Percentiles rank a stretch among this genome's conserved stretches.
Conservation (phyloP, 2,329 filamentous ascomycete genomes). For the Claviceps sorghi region DNA sequence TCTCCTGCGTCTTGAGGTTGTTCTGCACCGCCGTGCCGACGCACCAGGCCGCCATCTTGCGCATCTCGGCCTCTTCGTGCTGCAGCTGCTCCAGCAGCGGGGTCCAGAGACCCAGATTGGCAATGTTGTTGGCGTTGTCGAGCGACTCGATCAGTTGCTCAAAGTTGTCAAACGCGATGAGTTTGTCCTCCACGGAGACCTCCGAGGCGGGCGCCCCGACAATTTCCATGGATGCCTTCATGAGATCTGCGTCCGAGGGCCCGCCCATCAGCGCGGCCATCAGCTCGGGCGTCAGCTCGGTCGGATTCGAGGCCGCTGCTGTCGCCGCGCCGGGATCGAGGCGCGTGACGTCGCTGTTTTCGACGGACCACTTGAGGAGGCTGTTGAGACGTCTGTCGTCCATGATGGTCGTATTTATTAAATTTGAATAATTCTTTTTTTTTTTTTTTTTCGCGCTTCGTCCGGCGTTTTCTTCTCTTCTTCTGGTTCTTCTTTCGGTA, state of each 20-base stretch:
- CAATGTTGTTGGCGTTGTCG: conserved; percentile 94
- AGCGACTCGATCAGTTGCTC: conserved; percentile 84
- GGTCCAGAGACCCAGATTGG: conserved; percentile 63
- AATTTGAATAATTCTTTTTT: not conserved
- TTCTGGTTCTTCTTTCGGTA: too few relatives aligned
- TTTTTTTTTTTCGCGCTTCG: not conserved
- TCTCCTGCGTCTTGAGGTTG: conserved; percentile 74
- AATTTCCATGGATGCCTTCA: conserved; percentile 70
- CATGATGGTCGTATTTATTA: not conserved
- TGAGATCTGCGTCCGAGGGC: conserved; percentile 79
- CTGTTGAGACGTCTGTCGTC: conserved; percentile 49
- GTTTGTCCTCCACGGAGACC: conserved; percentile 56
- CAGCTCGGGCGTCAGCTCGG: conserved; percentile 50
- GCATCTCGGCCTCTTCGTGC: conserved; percentile 54
- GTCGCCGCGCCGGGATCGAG: conserved; percentile 16
- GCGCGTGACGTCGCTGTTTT: conserved; percentile 26
- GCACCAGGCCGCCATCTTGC: conserved; percentile 87
- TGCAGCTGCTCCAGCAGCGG: conserved; percentile 59
- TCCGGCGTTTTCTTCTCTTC: too few relatives aligned
- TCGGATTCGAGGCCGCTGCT: conserved; percentile 17
- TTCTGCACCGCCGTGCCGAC: conserved; percentile 92
- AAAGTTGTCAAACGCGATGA: conserved; percentile 85
- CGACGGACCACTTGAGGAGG: conserved; percentile 64
- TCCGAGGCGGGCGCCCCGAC: conserved; percentile 49
- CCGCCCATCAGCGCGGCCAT: conserved; percentile 68